phyloP scores from a whole-genome alignment of 1,284 basidiomycete species.

The Ganoderma leucocontextum region DNA sequence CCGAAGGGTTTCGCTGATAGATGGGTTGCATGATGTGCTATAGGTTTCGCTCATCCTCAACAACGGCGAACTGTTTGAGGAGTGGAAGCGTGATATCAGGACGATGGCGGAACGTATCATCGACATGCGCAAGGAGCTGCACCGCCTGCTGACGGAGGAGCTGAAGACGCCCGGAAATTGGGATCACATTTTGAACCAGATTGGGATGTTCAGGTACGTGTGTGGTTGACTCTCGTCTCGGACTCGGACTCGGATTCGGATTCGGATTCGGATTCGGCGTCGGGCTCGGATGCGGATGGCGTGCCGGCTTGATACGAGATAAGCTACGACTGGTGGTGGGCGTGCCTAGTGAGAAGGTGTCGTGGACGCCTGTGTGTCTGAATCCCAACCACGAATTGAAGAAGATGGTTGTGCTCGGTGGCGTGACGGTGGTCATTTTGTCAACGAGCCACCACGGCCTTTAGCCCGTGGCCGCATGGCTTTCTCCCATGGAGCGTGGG shows the following conservation, averaged over 20 bases:
- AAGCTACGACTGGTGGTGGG: constrained; percentile 10
- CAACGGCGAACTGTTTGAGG: constrained; percentile 72
- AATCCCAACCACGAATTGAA: background rate
- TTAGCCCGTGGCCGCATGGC: constrained; percentile 3
- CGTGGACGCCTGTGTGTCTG: constrained; percentile 25
- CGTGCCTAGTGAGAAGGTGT: constrained; percentile 15
- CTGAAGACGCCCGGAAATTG: constrained; percentile 92
- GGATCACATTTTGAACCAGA: constrained; percentile 91
- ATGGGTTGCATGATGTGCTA: background rate
- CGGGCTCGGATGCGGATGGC: constrained; percentile 2
- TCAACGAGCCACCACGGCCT: constrained; percentile 14
- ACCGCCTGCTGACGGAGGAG: constrained; percentile 81
- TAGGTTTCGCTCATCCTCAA: constrained; percentile 86
- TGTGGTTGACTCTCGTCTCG: constrained; percentile 4
- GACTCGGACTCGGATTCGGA: background rate
- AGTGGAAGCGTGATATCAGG: constrained; percentile 91
- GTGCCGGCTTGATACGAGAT: constrained; percentile 13
- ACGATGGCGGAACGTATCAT: constrained; percentile 95
- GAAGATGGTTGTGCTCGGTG: constrained; percentile 5
- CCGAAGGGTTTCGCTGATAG: constrained; percentile 22
- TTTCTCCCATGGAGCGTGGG: constrained; percentile 18
- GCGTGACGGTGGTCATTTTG: constrained; percentile 1
- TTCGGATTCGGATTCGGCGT: background rate
- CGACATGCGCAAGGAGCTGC: constrained; percentile 86
- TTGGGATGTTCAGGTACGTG: constrained; percentile 90